Evolutionary conservation across 805 yeast species (phyloP).

Genomic region (Debaryomyces maramus): DNA sequence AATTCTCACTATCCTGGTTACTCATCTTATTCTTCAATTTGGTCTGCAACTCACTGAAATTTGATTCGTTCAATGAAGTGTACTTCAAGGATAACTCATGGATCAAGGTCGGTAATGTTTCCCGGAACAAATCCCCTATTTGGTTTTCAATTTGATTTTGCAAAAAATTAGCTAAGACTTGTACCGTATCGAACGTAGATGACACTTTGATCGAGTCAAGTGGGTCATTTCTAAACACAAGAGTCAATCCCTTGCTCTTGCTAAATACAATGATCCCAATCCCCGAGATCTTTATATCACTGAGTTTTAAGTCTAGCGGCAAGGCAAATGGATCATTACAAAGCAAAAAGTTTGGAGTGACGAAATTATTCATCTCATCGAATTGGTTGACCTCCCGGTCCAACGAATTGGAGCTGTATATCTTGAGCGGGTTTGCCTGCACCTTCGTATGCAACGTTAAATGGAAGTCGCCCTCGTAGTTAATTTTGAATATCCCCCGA

Average conservation of each 20-base stretch:
- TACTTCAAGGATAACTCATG: constrained; percentile 72
- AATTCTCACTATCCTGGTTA: constrained; percentile 4
- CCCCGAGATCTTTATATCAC: constrained; percentile 71
- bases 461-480: constrained; percentile 73
- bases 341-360: constrained; percentile 64
- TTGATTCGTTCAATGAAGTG: constrained; percentile 12
- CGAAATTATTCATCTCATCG: constrained; percentile 41
- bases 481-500: constrained; percentile 78
- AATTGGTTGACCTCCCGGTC: constrained; percentile 31
- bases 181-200: constrained; percentile 83
- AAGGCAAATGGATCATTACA: constrained; percentile 70
- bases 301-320: constrained; percentile 73
- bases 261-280: constrained; percentile 84
- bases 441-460: constrained; percentile 75
- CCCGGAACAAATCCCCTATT: constrained; percentile 77
- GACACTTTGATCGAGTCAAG: constrained; percentile 77
- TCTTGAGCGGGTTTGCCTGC: constrained; percentile 80
- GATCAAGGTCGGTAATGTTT: constrained; percentile 76
- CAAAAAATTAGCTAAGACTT: constrained; percentile 77
- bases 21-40: constrained; percentile 10
- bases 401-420: constrained; percentile 50
- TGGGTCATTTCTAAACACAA: constrained; percentile 88
- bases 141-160: constrained; percentile 83
- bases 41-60: constrained; percentile 12
- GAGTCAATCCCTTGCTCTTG: constrained; percentile 77